phyloP scores from a whole-genome alignment of 805 yeast genomes.

The Myxozyma sirexii region DNA sequence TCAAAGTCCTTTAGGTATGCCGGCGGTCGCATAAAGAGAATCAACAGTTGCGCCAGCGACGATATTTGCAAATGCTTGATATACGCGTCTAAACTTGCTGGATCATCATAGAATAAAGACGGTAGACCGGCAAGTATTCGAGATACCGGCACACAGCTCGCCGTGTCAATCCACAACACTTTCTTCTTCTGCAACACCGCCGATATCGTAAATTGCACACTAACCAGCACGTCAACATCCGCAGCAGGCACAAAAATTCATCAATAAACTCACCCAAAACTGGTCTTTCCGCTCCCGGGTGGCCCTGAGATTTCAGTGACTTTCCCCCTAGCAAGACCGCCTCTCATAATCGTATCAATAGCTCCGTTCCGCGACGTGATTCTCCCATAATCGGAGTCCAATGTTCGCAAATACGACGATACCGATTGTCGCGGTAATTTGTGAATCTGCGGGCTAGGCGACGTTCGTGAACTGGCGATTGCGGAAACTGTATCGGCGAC shows the following conservation, averaged over 20 bases:
- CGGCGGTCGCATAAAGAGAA: slow-evolving; percentile 21
- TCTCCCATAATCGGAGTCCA: slow-evolving; percentile 12
- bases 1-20: slow-evolving; percentile 5
- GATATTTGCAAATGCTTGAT: slow-evolving; percentile 15
- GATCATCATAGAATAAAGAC: neutral
- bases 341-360: slow-evolving; percentile 23
- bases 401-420: neutral
- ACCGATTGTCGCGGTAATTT: slow-evolving; percentile 19
- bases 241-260: too few species aligned
- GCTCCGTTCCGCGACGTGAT: slow-evolving; percentile 17
- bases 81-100: neutral
- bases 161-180: slow-evolving; percentile 31
- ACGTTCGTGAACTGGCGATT: too few species aligned
- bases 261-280: slow-evolving; percentile 23
- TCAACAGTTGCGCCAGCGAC: slow-evolving; percentile 17
- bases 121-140: slow-evolving; percentile 6
- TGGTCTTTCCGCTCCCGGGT: slow-evolving; percentile 32
- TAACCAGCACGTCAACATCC: too few species aligned
- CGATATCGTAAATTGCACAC: slow-evolving; percentile 17
- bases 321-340: slow-evolving; percentile 28
- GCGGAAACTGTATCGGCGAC: too few species aligned
- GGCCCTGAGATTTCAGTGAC: slow-evolving; percentile 31
- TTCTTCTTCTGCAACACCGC: slow-evolving; percentile 9
- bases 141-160: slow-evolving; percentile 6
- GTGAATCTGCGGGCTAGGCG: neutral